phyloP scores from a whole-genome alignment of 768 basidiomycete species.

The Phanerochaete carnosa region DNA sequence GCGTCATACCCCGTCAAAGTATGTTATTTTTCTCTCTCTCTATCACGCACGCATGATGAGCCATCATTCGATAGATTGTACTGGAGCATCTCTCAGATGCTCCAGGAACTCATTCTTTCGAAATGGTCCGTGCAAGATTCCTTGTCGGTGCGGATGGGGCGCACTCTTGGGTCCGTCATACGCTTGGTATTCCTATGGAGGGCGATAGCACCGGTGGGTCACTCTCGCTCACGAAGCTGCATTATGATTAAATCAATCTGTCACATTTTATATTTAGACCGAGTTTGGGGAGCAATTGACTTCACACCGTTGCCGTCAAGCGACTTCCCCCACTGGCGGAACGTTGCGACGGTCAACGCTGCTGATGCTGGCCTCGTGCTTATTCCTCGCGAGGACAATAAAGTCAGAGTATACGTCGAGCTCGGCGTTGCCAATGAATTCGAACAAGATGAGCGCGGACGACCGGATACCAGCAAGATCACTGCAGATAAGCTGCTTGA shows the following conservation, averaged over 20 bases:
- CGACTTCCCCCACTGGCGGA: slow-evolving; percentile 75
- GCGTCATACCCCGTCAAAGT: slow-evolving; percentile 31
- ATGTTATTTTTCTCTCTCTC: slow-evolving; percentile 2
- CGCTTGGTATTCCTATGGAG: slow-evolving; percentile 33
- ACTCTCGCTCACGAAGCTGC: neutral
- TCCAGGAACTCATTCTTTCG: slow-evolving; percentile 36
- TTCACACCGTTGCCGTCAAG: slow-evolving; percentile 50
- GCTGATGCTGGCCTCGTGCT: slow-evolving; percentile 66
- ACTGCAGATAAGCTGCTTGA: slow-evolving; percentile 40
- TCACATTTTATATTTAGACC: slow-evolving; percentile 19
- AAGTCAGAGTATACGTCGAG: slow-evolving; percentile 70
- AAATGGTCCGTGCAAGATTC: slow-evolving; percentile 67
- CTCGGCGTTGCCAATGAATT: slow-evolving; percentile 40
- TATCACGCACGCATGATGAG: neutral
- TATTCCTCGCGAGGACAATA: slow-evolving; percentile 69
- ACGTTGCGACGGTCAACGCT: slow-evolving; percentile 64
- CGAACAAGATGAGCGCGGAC: slow-evolving; percentile 41
- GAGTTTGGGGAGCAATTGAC: slow-evolving; percentile 44
- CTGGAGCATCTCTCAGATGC: slow-evolving; percentile 36
- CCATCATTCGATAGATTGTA: slow-evolving; percentile 36
- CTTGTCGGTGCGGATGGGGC: slow-evolving; percentile 67
- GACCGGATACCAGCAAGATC: slow-evolving; percentile 51
- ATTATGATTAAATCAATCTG: neutral
- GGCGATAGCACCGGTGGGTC: slow-evolving; percentile 33
- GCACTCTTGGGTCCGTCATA: slow-evolving; percentile 35